Conservation (phyloP, 2,329 filamentous ascomycete species). For the Venturia nashicola region DNA sequence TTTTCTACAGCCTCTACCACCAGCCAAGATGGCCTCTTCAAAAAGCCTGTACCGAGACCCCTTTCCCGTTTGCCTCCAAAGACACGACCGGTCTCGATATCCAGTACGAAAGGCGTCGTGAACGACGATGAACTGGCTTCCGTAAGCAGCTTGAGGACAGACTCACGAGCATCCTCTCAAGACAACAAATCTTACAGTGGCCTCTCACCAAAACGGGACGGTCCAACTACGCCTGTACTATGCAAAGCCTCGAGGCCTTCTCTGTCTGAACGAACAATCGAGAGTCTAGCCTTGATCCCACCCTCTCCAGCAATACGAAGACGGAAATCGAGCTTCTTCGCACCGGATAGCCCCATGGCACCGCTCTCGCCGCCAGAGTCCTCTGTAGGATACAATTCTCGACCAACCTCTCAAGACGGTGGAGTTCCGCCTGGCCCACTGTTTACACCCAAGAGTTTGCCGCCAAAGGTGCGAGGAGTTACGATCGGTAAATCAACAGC, state of each 20-base stretch:
- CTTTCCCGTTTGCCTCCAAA: conserved; percentile 16
- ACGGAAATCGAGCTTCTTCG: conserved; percentile 62
- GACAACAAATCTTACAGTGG: background rate
- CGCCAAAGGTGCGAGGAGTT: background rate
- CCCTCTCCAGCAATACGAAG: conserved; percentile 58
- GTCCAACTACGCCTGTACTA: background rate
- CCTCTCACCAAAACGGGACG: background rate
- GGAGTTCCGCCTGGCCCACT: background rate
- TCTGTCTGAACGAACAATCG: conserved; percentile 72
- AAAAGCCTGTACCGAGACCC: conserved; percentile 24
- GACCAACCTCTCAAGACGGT: conserved; percentile 15
- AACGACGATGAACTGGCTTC: conserved; percentile 29
- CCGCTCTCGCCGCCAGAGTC: conserved; percentile 53
- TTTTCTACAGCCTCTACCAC: conserved; percentile 13
- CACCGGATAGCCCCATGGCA: conserved; percentile 45
- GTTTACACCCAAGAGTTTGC: background rate
- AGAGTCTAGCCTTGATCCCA: conserved; percentile 67
- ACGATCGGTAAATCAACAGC: conserved; percentile 19
- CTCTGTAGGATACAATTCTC: conserved; percentile 40
- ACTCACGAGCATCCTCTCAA: conserved; percentile 22
- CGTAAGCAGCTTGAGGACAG: conserved; percentile 26
- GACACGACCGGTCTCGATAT: conserved; percentile 1
- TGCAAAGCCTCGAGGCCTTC: conserved; percentile 35
- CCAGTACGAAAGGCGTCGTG: conserved; percentile 16
- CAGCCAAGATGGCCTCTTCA: conserved; percentile 20